Evolutionary conservation across 768 basidiomycete genomes (phyloP).

Genomic region (Roridomyces roridus): DNA sequence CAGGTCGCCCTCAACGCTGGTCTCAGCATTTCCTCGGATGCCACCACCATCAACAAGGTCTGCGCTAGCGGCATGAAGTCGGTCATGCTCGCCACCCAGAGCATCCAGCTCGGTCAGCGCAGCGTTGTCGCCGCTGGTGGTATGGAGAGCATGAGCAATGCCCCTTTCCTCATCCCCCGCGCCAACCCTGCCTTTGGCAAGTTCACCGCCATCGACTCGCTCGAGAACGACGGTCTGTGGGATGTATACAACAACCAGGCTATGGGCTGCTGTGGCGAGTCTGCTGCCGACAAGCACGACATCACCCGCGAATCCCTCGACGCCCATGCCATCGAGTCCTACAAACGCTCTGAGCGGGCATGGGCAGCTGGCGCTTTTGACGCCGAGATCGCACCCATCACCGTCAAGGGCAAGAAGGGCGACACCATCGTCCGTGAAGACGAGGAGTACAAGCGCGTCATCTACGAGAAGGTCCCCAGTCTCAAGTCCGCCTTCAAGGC

Average conservation of each 20-base stretch:
- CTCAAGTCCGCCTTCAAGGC: conserved; percentile 90
- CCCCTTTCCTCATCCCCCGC: conserved; percentile 88
- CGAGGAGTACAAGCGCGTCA: conserved; percentile 97
- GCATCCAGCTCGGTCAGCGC: conserved; percentile 85
- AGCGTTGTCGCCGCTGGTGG: conserved; percentile 92
- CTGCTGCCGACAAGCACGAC: conserved; percentile 77
- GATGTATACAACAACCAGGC: conserved; percentile 98
- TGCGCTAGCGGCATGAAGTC: conserved; percentile 98
- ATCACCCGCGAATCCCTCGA: conserved; percentile 92
- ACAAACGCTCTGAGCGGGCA: conserved; percentile 89
- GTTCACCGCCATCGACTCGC: conserved; percentile 84
- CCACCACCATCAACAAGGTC: conserved; percentile 99
- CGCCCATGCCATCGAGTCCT: conserved; percentile 92
- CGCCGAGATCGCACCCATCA: conserved; percentile 88
- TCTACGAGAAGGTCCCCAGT: conserved; percentile 91
- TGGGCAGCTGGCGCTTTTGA: conserved; percentile 88
- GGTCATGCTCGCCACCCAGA: conserved; percentile 92
- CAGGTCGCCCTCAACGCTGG: conserved; percentile 96
- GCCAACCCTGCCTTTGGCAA: conserved; percentile 88
- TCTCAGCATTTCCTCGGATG: conserved; percentile 83
- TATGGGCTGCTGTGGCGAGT: conserved; percentile 98
- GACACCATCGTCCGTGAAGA: conserved; percentile 91
- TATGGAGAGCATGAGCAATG: conserved; percentile 99
- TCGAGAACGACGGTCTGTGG: conserved; percentile 93
- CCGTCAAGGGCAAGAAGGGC: conserved; percentile 93